A percentile compares a stretch with the other conserved stretches of the same genome.
These are phyloP conservation scores for Solanum dulcamara DNA, from an alignment of 257 asterid species.

Conservation along the genomic window DNA sequence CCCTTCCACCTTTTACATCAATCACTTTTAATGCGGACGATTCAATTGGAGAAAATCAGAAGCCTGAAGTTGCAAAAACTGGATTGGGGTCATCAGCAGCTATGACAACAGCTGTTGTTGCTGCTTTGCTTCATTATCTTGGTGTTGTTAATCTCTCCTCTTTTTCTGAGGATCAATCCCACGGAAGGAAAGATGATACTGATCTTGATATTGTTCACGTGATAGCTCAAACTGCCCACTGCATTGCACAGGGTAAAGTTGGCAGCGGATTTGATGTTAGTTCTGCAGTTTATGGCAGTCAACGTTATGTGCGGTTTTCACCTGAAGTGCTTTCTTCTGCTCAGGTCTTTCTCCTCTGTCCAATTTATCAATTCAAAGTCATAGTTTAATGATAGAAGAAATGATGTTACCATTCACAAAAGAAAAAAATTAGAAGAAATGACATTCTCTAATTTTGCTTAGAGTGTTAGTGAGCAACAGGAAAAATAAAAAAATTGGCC, in stretches of 20 bases:
- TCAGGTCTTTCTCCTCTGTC: conserved; percentile 36
- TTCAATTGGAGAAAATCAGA: conserved; percentile 46
- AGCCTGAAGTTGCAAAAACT: conserved; percentile 99
- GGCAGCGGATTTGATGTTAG: conserved; percentile 99
- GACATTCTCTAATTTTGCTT: not conserved
- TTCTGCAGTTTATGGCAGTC: conserved; percentile 98
- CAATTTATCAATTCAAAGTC: not conserved
- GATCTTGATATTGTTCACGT: conserved; percentile 75
- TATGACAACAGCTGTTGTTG: conserved; percentile 97
- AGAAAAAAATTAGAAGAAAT: not conserved
- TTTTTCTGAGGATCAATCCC: conserved; percentile 16
- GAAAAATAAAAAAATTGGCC: not conserved
- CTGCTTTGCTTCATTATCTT: conserved; percentile 80
- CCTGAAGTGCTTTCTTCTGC: conserved; percentile 83
- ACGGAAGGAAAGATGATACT: conserved; percentile 10
- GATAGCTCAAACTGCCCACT: conserved; percentile 96
- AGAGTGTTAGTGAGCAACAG: not conserved
- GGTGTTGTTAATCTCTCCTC: conserved; percentile 72
- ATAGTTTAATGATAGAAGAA: not conserved
- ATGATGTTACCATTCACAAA: not conserved
- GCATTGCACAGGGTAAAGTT: conserved; percentile 97
- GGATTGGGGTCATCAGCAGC: conserved; percentile 99
- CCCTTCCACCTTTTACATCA: conserved; percentile 83
- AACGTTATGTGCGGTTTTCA: conserved; percentile 84
- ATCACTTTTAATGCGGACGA: conserved; percentile 79